Conservation (phyloP, 2,329 filamentous ascomycete genomes). For the Corynespora cassiicola region DNA sequence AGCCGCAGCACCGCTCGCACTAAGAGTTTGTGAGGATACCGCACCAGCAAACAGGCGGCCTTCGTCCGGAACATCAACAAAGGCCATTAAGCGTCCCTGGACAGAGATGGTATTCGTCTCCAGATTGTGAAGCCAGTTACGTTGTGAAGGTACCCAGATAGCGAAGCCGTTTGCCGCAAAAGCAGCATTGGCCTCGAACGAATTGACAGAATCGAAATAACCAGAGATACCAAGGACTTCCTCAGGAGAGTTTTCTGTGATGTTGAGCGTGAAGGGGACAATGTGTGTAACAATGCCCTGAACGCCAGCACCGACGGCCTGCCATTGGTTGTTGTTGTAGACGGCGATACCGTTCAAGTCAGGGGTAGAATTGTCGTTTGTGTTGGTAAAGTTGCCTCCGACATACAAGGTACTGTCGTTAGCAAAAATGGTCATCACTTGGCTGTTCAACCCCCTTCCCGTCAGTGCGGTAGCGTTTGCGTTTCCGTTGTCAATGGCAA, state of each 20-base stretch:
- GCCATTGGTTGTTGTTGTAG: conserved; percentile 76
- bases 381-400: conserved; percentile 84
- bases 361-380: conserved; percentile 64
- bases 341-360: conserved; percentile 78
- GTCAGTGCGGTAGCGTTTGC: conserved; percentile 67
- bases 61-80: conserved; percentile 68
- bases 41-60: conserved; percentile 82
- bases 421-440: conserved; percentile 74
- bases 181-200: conserved; percentile 68
- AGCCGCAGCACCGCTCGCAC: conserved; percentile 74
- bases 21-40: conserved; percentile 75
- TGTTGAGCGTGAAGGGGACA: conserved; percentile 79
- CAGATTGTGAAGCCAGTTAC: conserved; percentile 88
- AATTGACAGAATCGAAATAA: conserved; percentile 74
- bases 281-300: conserved; percentile 78
- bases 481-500: conserved; percentile 66
- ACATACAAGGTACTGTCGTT: conserved; percentile 71
- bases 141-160: conserved; percentile 85
- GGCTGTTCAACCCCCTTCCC: conserved; percentile 78
- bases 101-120: conserved; percentile 67
- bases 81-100: conserved; percentile 74
- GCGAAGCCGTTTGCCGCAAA: conserved; percentile 77
- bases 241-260: conserved; percentile 72
- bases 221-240: conserved; percentile 81
- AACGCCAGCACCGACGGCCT: conserved; percentile 81